phyloP scores from a whole-genome alignment of 2,329 filamentous ascomycete species.

The Golovinomyces cichoracearum region DNA sequence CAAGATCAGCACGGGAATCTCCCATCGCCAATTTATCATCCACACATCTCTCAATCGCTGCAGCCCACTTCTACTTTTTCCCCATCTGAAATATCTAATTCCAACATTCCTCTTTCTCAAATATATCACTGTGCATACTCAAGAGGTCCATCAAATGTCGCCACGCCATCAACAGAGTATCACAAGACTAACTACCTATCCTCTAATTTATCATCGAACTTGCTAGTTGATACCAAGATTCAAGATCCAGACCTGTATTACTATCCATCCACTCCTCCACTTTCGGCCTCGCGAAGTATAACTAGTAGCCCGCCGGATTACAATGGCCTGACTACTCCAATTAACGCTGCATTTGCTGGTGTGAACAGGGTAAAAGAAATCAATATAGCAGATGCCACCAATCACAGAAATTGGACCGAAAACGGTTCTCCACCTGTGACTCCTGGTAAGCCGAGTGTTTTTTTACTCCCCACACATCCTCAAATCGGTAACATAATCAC shows the following conservation, averaged over 20 bases:
- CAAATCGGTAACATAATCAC: too few relatives aligned
- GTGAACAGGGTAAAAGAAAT: conserved; percentile 42
- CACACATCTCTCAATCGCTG: conserved; percentile 26
- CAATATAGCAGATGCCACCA: conserved; percentile 46
- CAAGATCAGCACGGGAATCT: conserved; percentile 25
- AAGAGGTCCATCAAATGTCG: conserved; percentile 39
- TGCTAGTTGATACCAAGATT: conserved; percentile 52
- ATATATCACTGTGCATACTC: conserved; percentile 13
- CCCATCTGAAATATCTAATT: conserved; percentile 37
- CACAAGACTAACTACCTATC: conserved; percentile 51
- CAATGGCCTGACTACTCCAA: conserved; percentile 56
- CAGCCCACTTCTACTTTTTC: conserved; percentile 39
- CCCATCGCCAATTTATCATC: conserved; percentile 24
- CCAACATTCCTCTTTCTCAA: conserved; percentile 24
- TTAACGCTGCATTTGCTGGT: conserved; percentile 53
- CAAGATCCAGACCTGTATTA: conserved; percentile 34
- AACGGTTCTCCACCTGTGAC: conserved; percentile 67
- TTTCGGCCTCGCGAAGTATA: conserved; percentile 62
- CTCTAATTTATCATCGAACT: conserved; percentile 28
- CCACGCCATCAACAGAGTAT: conserved; percentile 44
- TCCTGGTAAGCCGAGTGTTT: conserved; percentile 42
- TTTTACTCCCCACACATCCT: not conserved
- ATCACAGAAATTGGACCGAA: conserved; percentile 48
- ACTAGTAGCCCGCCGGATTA: conserved; percentile 64
- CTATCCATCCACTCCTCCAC: conserved; percentile 63